Evolutionary conservation across 768 basidiomycete species (phyloP).

Genomic region (Boletus rufocinnamomeus): DNA sequence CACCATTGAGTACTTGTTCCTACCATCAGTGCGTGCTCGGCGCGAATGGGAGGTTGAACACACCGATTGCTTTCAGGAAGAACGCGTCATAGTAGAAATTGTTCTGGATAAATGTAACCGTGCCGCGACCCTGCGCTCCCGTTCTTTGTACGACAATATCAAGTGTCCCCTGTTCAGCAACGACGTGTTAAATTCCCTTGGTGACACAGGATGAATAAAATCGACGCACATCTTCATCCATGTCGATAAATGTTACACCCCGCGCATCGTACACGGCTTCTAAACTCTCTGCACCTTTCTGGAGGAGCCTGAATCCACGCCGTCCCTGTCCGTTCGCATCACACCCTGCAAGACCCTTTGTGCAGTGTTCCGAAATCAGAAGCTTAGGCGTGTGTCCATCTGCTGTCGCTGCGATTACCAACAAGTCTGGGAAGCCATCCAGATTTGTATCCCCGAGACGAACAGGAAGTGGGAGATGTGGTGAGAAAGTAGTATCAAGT

Average conservation of each 20-base stretch:
- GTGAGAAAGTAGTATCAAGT: slow-evolving; percentile 62
- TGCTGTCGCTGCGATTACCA: slow-evolving; percentile 54
- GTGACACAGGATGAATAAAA: not conserved
- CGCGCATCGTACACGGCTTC: slow-evolving; percentile 75
- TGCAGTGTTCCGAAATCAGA: slow-evolving; percentile 65
- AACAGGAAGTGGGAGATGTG: slow-evolving; percentile 73
- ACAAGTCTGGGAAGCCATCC: slow-evolving; percentile 91
- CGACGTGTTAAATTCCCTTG: not conserved
- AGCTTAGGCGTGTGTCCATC: slow-evolving; percentile 57
- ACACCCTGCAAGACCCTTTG: slow-evolving; percentile 59
- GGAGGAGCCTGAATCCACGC: slow-evolving; percentile 63
- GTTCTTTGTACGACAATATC: slow-evolving; percentile 92
- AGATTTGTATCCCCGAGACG: slow-evolving; percentile 88
- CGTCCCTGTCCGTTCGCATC: slow-evolving; percentile 47
- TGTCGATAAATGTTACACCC: slow-evolving; percentile 78
- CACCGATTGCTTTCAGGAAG: slow-evolving; percentile 95
- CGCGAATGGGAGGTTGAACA: slow-evolving; percentile 23
- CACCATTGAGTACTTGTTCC: slow-evolving; percentile 82
- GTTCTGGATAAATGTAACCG: slow-evolving; percentile 85
- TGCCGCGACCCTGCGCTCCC: slow-evolving; percentile 63
- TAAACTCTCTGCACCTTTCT: slow-evolving; percentile 61
- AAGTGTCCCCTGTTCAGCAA: slow-evolving; percentile 67
- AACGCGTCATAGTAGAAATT: slow-evolving; percentile 99
- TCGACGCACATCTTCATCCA: slow-evolving; percentile 89
- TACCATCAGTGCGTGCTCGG: slow-evolving; percentile 3